Conservation (phyloP, 2,329 filamentous ascomycete genomes). For the Metarhizium rileyi region DNA sequence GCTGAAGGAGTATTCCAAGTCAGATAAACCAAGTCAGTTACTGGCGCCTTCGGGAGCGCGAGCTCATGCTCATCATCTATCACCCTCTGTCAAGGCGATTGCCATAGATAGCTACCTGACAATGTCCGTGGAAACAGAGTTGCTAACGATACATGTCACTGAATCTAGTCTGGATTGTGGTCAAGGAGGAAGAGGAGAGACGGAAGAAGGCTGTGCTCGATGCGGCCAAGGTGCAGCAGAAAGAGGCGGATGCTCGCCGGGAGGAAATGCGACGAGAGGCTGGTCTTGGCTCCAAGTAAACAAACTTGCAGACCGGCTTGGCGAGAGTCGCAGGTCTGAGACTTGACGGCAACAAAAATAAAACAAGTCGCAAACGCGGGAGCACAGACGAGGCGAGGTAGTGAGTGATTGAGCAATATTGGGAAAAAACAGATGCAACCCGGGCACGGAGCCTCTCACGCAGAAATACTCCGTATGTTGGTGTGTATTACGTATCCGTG, state of each 20-base stretch:
- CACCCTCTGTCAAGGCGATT: neutral
- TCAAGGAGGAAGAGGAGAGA: slow-evolving; percentile 37
- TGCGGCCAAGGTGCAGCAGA: slow-evolving; percentile 26
- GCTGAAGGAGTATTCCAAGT: slow-evolving; percentile 83
- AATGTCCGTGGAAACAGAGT: neutral
- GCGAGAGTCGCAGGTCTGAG: neutral
- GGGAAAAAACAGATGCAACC: neutral
- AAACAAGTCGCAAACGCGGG: neutral
- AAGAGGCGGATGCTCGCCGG: slow-evolving; percentile 32
- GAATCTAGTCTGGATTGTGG: slow-evolving; percentile 38
- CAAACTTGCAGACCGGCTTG: neutral
- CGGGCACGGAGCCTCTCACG: neutral
- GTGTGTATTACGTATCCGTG: neutral
- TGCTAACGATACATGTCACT: slow-evolving; percentile 7
- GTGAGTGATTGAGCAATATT: neutral
- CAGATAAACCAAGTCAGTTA: slow-evolving; percentile 75
- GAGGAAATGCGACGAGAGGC: slow-evolving; percentile 41
- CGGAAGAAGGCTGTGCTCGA: slow-evolving; percentile 27
- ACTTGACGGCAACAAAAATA: neutral
- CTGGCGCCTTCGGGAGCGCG: neutral
- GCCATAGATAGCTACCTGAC: neutral
- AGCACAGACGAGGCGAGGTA: neutral
- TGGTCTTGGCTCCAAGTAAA: slow-evolving; percentile 29
- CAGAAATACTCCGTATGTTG: neutral
- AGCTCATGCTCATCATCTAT: neutral